Evolutionary conservation across 108 stramenopile species (phyloP), one percentile per base, ranked within the genome.

Genomic region (Nitzschia sp.): DNA sequence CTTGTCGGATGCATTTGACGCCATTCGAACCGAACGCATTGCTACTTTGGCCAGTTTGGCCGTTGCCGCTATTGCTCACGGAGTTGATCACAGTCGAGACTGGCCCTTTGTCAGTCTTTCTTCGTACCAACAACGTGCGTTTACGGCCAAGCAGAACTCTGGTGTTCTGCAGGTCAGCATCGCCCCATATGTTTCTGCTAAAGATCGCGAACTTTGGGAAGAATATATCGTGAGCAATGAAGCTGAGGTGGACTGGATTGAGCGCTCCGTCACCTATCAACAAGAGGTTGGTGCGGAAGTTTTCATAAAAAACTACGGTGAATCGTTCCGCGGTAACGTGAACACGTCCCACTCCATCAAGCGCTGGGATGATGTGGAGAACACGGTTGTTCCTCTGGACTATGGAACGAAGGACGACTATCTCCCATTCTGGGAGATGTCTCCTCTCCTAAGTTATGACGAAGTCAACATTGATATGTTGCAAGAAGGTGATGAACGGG

Each of bases 91-190:
- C 36, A 53, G 29, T 13, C 60, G 56, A 1, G 41, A 34, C 41
- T 71, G 70, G 70, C 70, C 70, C 1, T 71, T 62, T 36, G 59
- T 63, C n/a, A 53, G 45, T 56, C 36, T 71, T 25, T 62, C 70
- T 1, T 41, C n/a, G 21, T 71, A 27, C 46, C 60, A 71, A 63
- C 63, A 67, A 26, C 53, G 66, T 23, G 53, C 66, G 9, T 34
- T 36, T n/a, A 55, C 36, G 0, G 53, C 66, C 23, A 53, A 55
- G 25, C 22, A 19, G 9, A 45, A 55, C 17, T 67, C 66, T 9
- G 53, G 53, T 1, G 53, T 26, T 1, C 16, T 67, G 34, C 52
- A 55, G n/a, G 53, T 67, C 23, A 55, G 53, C 27, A 67, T 62
- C 13, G 36, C 33, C 6, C 70, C 70, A 30, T 28, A 35, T 3